These are phyloP conservation scores for Beta corolliflora DNA, from an alignment of 179 eudicot genomes.

Conservation along the genomic window DNA sequence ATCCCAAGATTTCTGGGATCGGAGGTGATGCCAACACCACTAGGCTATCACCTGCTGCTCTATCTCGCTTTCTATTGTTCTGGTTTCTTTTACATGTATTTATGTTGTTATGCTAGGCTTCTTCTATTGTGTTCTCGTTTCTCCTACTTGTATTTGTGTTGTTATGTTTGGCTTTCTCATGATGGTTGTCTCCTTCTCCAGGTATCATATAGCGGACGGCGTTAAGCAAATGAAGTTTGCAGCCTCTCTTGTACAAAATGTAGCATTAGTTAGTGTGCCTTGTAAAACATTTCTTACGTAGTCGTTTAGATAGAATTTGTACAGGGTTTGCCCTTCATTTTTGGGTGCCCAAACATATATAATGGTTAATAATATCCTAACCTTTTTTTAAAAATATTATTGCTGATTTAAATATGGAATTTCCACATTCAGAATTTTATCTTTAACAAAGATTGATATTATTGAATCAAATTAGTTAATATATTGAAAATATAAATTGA, in stretches of 20 bases:
- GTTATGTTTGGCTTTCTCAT: neutral
- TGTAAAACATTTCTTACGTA: slow-evolving; percentile 21
- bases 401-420: neutral
- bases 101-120: too few relatives aligned
- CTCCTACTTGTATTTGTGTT: neutral
- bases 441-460: too few relatives aligned
- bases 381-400: neutral
- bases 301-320: slow-evolving; percentile 22
- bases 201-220: slow-evolving; percentile 10
- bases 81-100: too few relatives aligned
- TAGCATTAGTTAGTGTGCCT: slow-evolving; percentile 16
- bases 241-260: slow-evolving; percentile 22
- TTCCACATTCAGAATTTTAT: neutral
- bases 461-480: too few relatives aligned
- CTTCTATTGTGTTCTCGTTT: neutral
- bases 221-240: neutral
- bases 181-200: neutral
- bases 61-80: neutral
- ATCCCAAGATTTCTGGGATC: too few relatives aligned
- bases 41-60: too few relatives aligned
- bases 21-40: too few relatives aligned
- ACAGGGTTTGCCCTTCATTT: slow-evolving; percentile 25
- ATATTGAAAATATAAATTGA: too few relatives aligned
- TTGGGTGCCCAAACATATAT: slow-evolving; percentile 21
- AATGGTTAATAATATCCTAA: slow-evolving; percentile 9